A percentile compares a stretch with the other conserved stretches of the same genome.
phyloP scores from a whole-genome alignment of 148 eudicot species.

The Arbutus unedo region DNA sequence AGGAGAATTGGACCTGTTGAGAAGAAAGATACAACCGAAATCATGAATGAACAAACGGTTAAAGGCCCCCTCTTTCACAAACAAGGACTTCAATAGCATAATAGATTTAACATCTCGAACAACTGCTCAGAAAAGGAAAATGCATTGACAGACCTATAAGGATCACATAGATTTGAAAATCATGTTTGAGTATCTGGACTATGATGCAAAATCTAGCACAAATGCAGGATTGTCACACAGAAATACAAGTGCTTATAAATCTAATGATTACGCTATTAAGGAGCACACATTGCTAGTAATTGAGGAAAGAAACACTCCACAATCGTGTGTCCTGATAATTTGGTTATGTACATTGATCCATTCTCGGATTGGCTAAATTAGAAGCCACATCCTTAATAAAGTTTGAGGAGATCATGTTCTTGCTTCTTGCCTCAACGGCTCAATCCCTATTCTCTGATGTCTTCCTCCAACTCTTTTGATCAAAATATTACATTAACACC shows the following conservation, averaged over 20 bases:
- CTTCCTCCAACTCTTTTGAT: not conserved
- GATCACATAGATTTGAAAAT: not conserved
- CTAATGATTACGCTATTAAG: not conserved
- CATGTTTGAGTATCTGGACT: not conserved
- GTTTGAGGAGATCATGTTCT: not conserved
- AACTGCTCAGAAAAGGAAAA: conserved; percentile 2
- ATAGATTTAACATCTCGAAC: not conserved
- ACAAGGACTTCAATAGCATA: not conserved
- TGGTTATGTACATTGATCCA: not conserved
- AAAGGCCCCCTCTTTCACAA: not conserved
- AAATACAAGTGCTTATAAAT: not conserved
- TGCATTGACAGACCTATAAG: not conserved
- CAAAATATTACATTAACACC: not conserved
- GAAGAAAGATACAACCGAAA: not conserved
- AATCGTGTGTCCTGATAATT: not conserved
- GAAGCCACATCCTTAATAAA: not conserved
- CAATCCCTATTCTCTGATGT: not conserved
- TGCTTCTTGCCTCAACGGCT: not conserved
- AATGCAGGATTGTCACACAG: not conserved
- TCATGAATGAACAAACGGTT: not conserved
- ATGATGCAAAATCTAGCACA: not conserved
- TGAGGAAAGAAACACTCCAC: not conserved
- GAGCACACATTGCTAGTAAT: not conserved
- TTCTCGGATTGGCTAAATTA: not conserved
- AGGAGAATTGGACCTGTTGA: conserved; percentile 65